Conservation (phyloP, 208 protist genomes). For the Acanthamoeba lenticulata region DNA sequence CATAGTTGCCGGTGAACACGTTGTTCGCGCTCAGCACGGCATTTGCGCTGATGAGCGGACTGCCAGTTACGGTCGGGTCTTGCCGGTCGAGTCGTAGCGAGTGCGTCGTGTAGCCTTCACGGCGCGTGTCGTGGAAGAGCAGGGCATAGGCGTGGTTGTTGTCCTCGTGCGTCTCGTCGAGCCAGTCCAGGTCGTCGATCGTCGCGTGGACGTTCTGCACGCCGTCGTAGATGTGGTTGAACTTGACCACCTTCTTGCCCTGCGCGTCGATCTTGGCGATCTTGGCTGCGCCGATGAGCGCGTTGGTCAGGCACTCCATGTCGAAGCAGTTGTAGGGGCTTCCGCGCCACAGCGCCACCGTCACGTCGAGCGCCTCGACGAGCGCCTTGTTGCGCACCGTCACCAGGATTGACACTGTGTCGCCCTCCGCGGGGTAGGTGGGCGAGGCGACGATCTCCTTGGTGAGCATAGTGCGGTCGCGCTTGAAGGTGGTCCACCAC, state of each 20-base stretch:
- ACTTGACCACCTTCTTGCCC: neutral
- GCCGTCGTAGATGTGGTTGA: neutral
- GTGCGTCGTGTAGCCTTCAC: neutral
- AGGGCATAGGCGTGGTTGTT: neutral
- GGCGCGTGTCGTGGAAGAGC: neutral
- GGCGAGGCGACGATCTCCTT: neutral
- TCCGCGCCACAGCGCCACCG: neutral
- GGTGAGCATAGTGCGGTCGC: neutral
- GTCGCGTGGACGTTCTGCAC: no score
- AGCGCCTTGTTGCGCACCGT: no score
- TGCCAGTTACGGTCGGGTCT: no score
- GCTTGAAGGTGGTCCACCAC: no score
- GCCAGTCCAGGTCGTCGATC: neutral
- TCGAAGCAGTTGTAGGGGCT: neutral
- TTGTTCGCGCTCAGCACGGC: no score
- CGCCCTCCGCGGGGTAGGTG: neutral
- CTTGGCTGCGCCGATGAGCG: no score
- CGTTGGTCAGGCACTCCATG: neutral
- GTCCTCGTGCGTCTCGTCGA: neutral
- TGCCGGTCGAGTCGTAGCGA: neutral
- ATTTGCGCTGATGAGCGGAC: no score
- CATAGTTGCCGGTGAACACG: no score
- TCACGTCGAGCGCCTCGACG: neutral
- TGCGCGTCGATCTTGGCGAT: neutral
- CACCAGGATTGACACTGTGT: neutral